These are phyloP conservation scores for Coemansia sp. DNA, from an alignment of 192 early-diverging fungal genomes.

Conservation along the genomic window DNA sequence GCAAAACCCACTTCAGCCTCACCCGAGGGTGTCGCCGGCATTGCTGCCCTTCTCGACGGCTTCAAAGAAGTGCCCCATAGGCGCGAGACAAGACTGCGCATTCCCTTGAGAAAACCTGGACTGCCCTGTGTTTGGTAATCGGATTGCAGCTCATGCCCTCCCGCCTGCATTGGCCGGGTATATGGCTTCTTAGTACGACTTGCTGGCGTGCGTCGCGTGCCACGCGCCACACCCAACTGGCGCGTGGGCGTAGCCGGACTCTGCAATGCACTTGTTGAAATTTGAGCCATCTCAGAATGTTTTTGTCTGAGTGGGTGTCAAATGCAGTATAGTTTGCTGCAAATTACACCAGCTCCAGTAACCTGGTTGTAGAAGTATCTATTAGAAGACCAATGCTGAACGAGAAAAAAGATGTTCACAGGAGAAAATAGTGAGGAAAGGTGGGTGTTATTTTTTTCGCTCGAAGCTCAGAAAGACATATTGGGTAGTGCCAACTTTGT, in stretches of 20 bases:
- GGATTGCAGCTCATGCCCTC: neutral
- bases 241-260: constrained; percentile 34
- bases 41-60: constrained; percentile 5
- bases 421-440: neutral
- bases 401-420: neutral
- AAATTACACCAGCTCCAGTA: neutral
- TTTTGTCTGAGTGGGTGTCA: too few relatives aligned
- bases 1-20: neutral
- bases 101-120: constrained; percentile 44
- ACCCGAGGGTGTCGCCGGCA: neutral
- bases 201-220: constrained; percentile 34
- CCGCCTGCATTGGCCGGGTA: constrained; percentile 6
- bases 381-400: too few relatives aligned
- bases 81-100: constrained; percentile 47
- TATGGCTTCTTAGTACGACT: constrained; percentile 50
- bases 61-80: constrained; percentile 47
- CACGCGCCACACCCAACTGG: constrained; percentile 42
- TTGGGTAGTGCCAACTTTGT: too few relatives aligned
- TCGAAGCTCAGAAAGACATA: too few relatives aligned
- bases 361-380: too few relatives aligned
- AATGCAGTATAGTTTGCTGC: neutral
- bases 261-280: constrained; percentile 13
- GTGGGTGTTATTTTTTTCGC: too few relatives aligned
- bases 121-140: constrained; percentile 22
- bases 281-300: constrained; percentile 29